phyloP scores from a whole-genome alignment of 139 green algal species.

The Nannochloris sp. region DNA sequence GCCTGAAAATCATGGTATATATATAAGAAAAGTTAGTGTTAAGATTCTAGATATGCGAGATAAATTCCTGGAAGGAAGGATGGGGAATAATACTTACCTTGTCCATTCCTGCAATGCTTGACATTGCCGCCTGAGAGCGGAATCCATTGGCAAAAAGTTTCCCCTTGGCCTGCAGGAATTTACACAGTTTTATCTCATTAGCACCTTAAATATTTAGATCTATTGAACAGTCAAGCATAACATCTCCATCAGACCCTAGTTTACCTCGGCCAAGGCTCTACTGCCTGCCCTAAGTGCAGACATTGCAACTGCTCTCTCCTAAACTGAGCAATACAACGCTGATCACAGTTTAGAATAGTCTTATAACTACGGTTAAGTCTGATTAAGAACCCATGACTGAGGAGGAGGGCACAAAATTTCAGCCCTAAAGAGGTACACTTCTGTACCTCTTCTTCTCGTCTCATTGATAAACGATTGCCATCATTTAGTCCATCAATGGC shows the following conservation, averaged over 20 bases:
- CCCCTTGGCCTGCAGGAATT: conserved; percentile 11
- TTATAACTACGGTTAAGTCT: too few species aligned
- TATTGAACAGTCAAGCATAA: too few species aligned
- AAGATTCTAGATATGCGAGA: background rate
- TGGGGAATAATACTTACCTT: conserved; percentile 18
- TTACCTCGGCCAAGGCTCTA: background rate
- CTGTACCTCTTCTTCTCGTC: too few species aligned
- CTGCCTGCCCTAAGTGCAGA: background rate
- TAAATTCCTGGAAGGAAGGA: background rate
- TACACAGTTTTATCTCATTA: background rate
- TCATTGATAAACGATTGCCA: too few species aligned
- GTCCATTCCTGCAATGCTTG: conserved; percentile 25
- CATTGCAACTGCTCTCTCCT: too few species aligned
- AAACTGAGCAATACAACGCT: too few species aligned
- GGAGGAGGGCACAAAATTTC: too few species aligned
- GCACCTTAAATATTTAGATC: background rate
- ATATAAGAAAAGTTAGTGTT: background rate
- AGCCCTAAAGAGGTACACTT: too few species aligned
- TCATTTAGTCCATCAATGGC: too few species aligned
- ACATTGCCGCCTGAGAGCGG: conserved; percentile 1
- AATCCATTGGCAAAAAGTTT: conserved; percentile 5
- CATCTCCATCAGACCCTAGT: background rate
- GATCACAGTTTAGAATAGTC: too few species aligned
- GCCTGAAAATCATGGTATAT: conserved; percentile 41
- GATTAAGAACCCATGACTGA: too few species aligned